Base-by-base conservation (phyloP, 768 basidiomycete species). In the Pleurotus sapidus region DNA sequence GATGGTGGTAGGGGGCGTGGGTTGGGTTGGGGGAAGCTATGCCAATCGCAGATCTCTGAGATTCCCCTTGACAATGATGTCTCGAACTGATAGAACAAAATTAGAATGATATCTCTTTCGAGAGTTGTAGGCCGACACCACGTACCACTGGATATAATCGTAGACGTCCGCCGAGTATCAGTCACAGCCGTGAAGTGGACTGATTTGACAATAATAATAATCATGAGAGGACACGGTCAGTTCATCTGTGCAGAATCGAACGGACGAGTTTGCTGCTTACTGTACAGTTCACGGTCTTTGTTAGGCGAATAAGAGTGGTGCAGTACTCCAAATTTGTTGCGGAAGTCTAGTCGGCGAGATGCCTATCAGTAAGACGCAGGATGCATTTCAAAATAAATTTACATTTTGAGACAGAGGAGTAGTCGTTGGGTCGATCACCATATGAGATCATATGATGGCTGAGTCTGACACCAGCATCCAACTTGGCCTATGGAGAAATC, bases 151-250 rank as follows among this genome's bases (percentile, higher is more conserved):
- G 83, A 74, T 63, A 93, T 92, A 64, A 93, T 91, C 14, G 80
- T 86, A 39, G 80, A 77, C 38, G 91, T 93, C 61, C 79, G 76
- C 67, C 81, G 79, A 58, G 88, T 91, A 72, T 93, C 89, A n/a
- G 86, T 91, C 49, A 93, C 91, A 53, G 88, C 81, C 8, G 91
- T 93, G 57, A 86, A 76, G 69, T 93, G 90, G 55, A 89, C 91
- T 93, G 60, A 34, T 34, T 34, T 34, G 2, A 34, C 9, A 11
- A 34, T 11, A 34, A 34, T 11, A 34, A 34, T 34, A 34, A 11
- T 34, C 30, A 34, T 11, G 8, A 11, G 30, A 34, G 8, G 4
- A 34, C 9, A 34, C 9, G 30, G 30, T 34, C 30, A 34, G 30
- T 34, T 34, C 30, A 34, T 34, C 30, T 9, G 11, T 11, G 3